phyloP scores from a whole-genome alignment of 345 rosid species.

The Trapa bicornis region DNA sequence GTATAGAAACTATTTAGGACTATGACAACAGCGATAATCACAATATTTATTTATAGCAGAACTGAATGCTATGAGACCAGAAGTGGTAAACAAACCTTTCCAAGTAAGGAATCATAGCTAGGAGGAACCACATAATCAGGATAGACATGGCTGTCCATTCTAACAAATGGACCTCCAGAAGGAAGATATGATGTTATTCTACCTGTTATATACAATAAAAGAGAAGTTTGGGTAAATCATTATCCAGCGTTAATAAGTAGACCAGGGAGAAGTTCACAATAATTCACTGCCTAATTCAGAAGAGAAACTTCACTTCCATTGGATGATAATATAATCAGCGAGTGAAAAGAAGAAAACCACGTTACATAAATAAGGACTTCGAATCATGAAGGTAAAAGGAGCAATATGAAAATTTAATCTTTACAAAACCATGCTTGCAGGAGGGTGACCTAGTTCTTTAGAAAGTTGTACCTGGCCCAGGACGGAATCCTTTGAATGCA shows the following conservation, averaged over 20 bases:
- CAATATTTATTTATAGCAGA: too few relatives aligned
- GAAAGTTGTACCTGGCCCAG: slow-evolving; percentile 66
- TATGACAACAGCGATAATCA: neutral
- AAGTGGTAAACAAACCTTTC: slow-evolving; percentile 51
- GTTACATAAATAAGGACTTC: too few relatives aligned
- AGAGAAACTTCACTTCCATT: too few relatives aligned
- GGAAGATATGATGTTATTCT: slow-evolving; percentile 91
- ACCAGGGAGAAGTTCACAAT: neutral
- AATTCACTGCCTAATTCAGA: too few relatives aligned
- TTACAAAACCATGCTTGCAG: too few relatives aligned
- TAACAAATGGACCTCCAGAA: slow-evolving; percentile 96
- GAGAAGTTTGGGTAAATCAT: too few relatives aligned
- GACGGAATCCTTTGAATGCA: slow-evolving; percentile 91
- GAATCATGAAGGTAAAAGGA: too few relatives aligned
- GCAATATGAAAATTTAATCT: too few relatives aligned
- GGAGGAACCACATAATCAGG: slow-evolving; percentile 98
- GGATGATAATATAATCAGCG: too few relatives aligned
- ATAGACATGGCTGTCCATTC: slow-evolving; percentile 99
- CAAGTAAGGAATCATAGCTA: slow-evolving; percentile 93
- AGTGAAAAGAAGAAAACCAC: too few relatives aligned
- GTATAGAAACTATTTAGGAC: neutral
- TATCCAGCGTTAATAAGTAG: neutral
- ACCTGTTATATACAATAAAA: slow-evolving; percentile 31
- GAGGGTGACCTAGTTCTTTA: too few relatives aligned
- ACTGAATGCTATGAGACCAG: too few relatives aligned